These are phyloP conservation scores for Chamaenerion angustifolium DNA, from an alignment of 345 rosid genomes.

Conservation along the genomic window DNA sequence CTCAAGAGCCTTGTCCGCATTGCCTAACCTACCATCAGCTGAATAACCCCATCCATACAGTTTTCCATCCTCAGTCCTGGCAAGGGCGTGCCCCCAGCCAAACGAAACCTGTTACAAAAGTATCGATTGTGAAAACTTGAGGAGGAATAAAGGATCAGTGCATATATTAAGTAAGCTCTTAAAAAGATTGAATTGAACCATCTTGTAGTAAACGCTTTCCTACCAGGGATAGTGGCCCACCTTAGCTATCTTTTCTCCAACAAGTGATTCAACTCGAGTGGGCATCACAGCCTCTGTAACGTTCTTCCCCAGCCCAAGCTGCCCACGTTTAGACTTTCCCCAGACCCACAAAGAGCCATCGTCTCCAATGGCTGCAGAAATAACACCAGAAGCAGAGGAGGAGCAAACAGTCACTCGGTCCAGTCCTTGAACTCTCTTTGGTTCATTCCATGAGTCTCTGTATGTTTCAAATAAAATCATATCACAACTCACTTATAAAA, in stretches of 20 bases:
- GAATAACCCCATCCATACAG: slow-evolving; percentile 89
- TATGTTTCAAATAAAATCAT: slow-evolving; percentile 6
- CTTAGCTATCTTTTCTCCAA: slow-evolving; percentile 55
- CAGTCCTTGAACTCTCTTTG: slow-evolving; percentile 57
- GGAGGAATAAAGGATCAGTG: too few species aligned
- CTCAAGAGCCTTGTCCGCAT: slow-evolving; percentile 30
- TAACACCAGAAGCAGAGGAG: slow-evolving; percentile 79
- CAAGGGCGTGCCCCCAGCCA: slow-evolving; percentile 95
- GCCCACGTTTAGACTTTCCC: slow-evolving; percentile 94
- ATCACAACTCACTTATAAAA: too few species aligned
- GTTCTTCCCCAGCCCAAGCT: slow-evolving; percentile 81
- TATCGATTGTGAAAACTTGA: too few species aligned
- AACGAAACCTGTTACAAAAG: slow-evolving; percentile 49
- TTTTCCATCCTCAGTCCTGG: slow-evolving; percentile 50
- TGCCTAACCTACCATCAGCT: slow-evolving; percentile 83
- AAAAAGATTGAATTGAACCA: too few species aligned
- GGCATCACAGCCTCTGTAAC: slow-evolving; percentile 40
- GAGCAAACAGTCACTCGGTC: slow-evolving; percentile 34
- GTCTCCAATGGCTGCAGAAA: slow-evolving; percentile 60
- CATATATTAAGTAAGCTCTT: too few species aligned
- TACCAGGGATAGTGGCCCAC: slow-evolving; percentile 29
- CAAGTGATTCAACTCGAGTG: slow-evolving; percentile 46
- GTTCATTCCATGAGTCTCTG: slow-evolving; percentile 48
- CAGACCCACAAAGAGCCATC: slow-evolving; percentile 94
- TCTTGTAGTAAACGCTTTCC: too few species aligned